Conservation (phyloP, 2,329 filamentous ascomycete species). For the Thelonectria olida region DNA sequence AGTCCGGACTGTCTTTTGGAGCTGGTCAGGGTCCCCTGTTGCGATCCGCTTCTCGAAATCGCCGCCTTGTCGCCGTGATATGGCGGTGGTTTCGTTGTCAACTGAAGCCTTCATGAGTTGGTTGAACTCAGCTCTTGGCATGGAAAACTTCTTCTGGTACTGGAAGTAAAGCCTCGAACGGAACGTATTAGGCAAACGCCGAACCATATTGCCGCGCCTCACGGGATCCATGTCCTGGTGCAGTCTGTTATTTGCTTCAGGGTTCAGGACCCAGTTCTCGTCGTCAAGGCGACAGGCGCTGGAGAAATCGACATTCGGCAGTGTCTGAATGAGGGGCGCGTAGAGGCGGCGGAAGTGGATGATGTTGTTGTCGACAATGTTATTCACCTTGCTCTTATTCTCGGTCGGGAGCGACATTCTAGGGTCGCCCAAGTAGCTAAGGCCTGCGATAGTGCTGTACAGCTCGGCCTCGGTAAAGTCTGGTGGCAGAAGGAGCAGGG, state of each 20-base stretch:
- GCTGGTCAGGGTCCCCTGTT: conserved; percentile 69
- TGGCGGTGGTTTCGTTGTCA: conserved; percentile 73
- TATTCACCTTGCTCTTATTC: conserved; percentile 89
- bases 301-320: conserved; percentile 86
- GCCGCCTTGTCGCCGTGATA: conserved; percentile 80
- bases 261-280: conserved; percentile 51
- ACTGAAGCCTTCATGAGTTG: conserved; percentile 81
- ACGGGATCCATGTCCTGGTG: conserved; percentile 92
- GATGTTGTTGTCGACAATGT: conserved; percentile 93
- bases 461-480: conserved; percentile 87
- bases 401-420: conserved; percentile 92
- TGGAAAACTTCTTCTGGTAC: conserved; percentile 89
- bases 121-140: conserved; percentile 84
- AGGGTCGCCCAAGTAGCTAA: conserved; percentile 96
- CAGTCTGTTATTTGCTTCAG: conserved; percentile 71
- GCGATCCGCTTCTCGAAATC: conserved; percentile 89
- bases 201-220: conserved; percentile 94
- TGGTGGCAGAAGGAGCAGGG: conserved; percentile 84
- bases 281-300: conserved; percentile 58
- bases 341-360: conserved; percentile 92
- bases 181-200: conserved; percentile 87
- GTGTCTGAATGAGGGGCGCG: conserved; percentile 84
- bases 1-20: conserved; percentile 75
- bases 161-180: conserved; percentile 91
- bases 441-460: conserved; percentile 89